Evolutionary conservation across 176 grass and related monocot genomes (phyloP), one percentile per base, ranked within the genome.

Genomic region (Phoenix dactylifera): DNA sequence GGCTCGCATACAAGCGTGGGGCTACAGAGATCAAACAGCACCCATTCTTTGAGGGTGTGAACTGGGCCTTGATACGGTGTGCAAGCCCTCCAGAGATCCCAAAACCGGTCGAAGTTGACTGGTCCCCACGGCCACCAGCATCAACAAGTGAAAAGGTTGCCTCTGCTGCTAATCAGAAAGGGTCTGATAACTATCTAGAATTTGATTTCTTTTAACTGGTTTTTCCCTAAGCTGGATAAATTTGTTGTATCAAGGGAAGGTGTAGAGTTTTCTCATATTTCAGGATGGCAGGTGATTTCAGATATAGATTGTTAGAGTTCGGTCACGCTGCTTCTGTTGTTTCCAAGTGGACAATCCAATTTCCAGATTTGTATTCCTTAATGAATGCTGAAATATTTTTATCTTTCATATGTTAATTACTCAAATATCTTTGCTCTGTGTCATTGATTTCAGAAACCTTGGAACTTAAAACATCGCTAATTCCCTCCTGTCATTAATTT

Each of bases 21-120:
- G 82, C 90, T 19, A 95, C 90, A 1, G 86, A 95, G 79, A 83
- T 95, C 72, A 95, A 95, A 24, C 85, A 95, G 6, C 89, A 95
- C 57, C 75, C 78, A 15, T 95, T 95, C 75, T 95, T 95, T 32
- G 89, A 95, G 67, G 85, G 85, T 62, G 85, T 89, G 3, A 95
- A 89, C 58, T 95, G 85, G 89, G 89, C 89, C 12, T 66, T 89
- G 69, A 95, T 95, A 79, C 81, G 89, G 51, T 95, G 85, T 59
- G 85, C 82, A 0, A 95, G 79, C 58, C 89, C 89, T 55, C 89
- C 89, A 64, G 89, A 95, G 50, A 77, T 95, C 65, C 89, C 89
- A 22, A 84, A 67, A 29, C 57, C 72, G 16, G 55, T 89, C 53
- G 85, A 86, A 50, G 70, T 89, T 63, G 76, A 70, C 62, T 64